phyloP scores from a whole-genome alignment of 2,329 filamentous ascomycete species.

The Diaporthe citriasiana region DNA sequence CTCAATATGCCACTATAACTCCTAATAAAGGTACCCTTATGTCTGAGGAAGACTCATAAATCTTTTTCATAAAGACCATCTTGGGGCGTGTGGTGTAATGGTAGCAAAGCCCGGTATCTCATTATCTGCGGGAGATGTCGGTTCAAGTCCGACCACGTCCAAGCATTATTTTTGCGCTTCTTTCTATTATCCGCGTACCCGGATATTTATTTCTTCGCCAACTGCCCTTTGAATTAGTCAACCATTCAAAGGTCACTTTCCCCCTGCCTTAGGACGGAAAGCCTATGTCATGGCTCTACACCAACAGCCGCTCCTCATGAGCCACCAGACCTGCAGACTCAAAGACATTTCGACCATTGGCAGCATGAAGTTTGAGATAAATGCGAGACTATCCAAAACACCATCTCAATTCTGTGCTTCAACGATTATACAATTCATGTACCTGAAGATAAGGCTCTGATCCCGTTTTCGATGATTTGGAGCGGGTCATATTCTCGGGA shows the following conservation, averaged over 20 bases:
- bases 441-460: slow-evolving; percentile 11
- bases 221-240: too few relatives aligned
- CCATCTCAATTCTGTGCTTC: too few relatives aligned
- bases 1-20: background rate
- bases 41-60: background rate
- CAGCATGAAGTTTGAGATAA: background rate
- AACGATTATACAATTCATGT: background rate
- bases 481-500: slow-evolving; percentile 9
- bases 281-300: too few relatives aligned
- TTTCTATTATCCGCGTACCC: background rate
- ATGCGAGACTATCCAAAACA: too few relatives aligned
- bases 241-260: too few relatives aligned
- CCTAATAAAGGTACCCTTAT: background rate
- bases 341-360: background rate
- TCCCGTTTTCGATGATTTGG: slow-evolving; percentile 18
- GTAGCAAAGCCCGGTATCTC: background rate
- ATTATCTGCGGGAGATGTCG: background rate
- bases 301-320: background rate
- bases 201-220: background rate
- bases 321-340: background rate
- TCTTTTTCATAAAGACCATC: background rate
- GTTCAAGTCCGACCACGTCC: background rate
- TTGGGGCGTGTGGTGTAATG: background rate
- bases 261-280: too few relatives aligned
- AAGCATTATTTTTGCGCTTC: background rate